phyloP scores from a whole-genome alignment of 2,329 filamentous ascomycete genomes.

The Xylaria sp. region DNA sequence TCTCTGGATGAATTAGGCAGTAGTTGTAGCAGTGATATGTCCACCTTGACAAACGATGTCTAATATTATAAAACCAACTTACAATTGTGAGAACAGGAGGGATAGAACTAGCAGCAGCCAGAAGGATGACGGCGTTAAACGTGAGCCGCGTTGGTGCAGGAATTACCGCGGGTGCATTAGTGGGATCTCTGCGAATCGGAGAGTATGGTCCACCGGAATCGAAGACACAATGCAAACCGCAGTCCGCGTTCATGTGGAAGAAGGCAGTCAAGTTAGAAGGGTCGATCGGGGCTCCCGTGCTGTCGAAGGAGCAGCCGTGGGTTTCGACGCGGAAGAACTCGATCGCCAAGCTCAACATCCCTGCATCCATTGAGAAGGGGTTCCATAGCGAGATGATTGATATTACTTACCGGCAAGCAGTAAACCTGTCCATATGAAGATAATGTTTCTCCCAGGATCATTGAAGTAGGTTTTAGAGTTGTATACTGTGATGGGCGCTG shows the following conservation, averaged over 20 bases:
- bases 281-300: conserved; percentile 52
- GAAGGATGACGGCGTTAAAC: conserved; percentile 68
- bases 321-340: conserved; percentile 69
- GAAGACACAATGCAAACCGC: conserved; percentile 59
- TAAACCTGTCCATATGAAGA: conserved; percentile 73
- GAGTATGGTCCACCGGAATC: conserved; percentile 60
- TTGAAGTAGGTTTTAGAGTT: conserved; percentile 72
- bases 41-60: too few species aligned
- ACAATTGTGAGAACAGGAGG: conserved; percentile 70
- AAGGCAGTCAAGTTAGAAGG: conserved; percentile 51
- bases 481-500: conserved; percentile 70
- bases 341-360: conserved; percentile 68
- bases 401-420: conserved; percentile 64
- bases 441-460: conserved; percentile 70
- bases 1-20: neutral
- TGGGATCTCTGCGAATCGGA: conserved; percentile 63
- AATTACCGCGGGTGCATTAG: conserved; percentile 71
- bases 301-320: conserved; percentile 54
- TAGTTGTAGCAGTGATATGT: too few species aligned
- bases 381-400: neutral
- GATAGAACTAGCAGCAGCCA: conserved; percentile 72
- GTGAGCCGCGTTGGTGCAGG: conserved; percentile 65
- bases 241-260: conserved; percentile 55
- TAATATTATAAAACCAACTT: conserved; percentile 8
- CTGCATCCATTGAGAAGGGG: conserved; percentile 47